Conservation (phyloP, 192 early-diverging fungal species). For the Coemansia sp. region DNA sequence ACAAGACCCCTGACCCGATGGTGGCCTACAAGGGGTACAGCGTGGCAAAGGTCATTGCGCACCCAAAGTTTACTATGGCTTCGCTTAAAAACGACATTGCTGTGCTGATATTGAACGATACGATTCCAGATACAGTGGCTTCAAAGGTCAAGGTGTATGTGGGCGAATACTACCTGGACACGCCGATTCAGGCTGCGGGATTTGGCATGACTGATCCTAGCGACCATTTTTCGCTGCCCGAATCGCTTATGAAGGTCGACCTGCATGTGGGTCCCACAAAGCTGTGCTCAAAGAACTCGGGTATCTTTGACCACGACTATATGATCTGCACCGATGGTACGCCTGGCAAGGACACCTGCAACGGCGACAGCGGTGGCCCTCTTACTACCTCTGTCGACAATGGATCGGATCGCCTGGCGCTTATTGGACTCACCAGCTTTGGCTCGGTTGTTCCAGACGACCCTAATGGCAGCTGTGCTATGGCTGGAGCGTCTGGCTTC, state of each 20-base stretch:
- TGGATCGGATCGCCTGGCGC: constrained; percentile 6
- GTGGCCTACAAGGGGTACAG: constrained; percentile 14
- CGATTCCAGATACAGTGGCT: constrained; percentile 9
- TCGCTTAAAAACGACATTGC: constrained; percentile 34
- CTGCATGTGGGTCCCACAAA: constrained; percentile 7
- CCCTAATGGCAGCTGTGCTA: constrained; percentile 25
- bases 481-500: constrained; percentile 22
- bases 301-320: constrained; percentile 3
- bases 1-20: constrained; percentile 14
- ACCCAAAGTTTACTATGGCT: constrained; percentile 24
- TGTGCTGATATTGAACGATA: constrained; percentile 21
- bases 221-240: neutral
- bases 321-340: constrained; percentile 44
- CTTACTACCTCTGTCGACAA: constrained; percentile 20
- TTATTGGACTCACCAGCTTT: constrained; percentile 39
- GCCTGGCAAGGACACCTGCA: constrained; percentile 41
- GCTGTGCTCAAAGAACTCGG: constrained; percentile 14
- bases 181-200: constrained; percentile 31
- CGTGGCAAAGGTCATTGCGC: constrained; percentile 16
- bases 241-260: constrained; percentile 33
- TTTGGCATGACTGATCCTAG: constrained; percentile 32
- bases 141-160: constrained; percentile 19
- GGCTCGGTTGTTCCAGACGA: constrained; percentile 15
- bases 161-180: constrained; percentile 7
- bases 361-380: constrained; percentile 45